Conservation (phyloP, 192 early-diverging fungal genomes). For the Coemansia umbellata region DNA sequence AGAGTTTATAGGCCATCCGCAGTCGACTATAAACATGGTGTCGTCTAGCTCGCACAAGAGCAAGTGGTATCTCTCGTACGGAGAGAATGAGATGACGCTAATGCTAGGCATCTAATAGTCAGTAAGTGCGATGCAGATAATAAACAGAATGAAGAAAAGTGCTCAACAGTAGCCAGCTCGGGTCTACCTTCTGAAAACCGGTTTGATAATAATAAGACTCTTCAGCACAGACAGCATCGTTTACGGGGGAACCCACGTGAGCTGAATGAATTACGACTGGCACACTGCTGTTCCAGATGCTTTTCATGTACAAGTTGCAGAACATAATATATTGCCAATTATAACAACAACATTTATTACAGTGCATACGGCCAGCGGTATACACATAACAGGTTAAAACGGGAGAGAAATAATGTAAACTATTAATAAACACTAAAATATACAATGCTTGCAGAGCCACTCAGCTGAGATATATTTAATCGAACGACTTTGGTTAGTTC, state of each 20-base stretch:
- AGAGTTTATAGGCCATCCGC: conserved; percentile 40
- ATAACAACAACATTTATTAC: neutral
- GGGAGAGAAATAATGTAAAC: neutral
- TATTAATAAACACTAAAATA: neutral
- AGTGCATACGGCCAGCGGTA: neutral
- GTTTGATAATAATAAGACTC: too few species aligned
- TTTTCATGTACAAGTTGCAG: neutral
- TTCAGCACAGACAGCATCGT: neutral
- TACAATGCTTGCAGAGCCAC: neutral
- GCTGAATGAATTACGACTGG: neutral
- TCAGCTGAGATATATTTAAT: too few species aligned
- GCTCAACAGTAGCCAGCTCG: too few species aligned
- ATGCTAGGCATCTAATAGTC: conserved; percentile 53
- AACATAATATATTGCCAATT: neutral
- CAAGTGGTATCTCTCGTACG: conserved; percentile 44
- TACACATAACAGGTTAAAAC: neutral
- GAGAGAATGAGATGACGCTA: conserved; percentile 40
- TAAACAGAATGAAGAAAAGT: too few species aligned
- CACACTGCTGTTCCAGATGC: neutral
- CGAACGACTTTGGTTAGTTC: neutral
- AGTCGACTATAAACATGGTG: conserved; percentile 51
- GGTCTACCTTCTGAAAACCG: too few species aligned
- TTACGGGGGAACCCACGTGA: conserved; percentile 3
- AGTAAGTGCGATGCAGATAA: too few species aligned
- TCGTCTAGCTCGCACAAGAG: conserved; percentile 50